These are phyloP conservation scores for Boletus sp. DNA, from an alignment of 768 basidiomycete species.

Conservation along the genomic window DNA sequence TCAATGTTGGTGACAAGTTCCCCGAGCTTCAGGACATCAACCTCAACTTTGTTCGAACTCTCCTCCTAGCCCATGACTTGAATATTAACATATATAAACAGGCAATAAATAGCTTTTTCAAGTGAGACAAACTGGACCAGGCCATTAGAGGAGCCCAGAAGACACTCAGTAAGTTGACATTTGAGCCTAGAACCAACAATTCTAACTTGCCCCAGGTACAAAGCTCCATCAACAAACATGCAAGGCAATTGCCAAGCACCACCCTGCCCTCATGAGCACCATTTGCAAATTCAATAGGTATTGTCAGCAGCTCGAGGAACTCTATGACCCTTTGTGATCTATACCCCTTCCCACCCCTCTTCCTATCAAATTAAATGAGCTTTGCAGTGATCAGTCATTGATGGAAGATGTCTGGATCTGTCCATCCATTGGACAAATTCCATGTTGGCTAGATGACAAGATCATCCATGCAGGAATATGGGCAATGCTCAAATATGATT, in stretches of 20 bases:
- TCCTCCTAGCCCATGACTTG: not conserved
- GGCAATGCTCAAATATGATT: constrained; percentile 25
- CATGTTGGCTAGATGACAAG: no score
- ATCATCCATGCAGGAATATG: constrained; percentile 32
- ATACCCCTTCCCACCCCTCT: no score
- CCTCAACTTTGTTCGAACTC: not conserved
- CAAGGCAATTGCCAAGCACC: no score
- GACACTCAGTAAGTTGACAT: constrained; percentile 7
- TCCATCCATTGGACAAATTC: not conserved
- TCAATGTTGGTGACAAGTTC: not conserved
- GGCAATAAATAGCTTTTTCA: no score
- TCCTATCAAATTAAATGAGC: constrained; percentile 25
- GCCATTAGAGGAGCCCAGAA: constrained; percentile 12
- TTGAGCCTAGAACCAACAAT: no score
- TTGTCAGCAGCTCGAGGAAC: constrained; percentile 18
- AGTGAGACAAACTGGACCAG: not conserved
- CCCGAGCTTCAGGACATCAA: not conserved
- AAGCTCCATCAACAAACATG: constrained; percentile 5
- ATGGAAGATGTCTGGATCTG: constrained; percentile 33
- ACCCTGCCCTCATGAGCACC: not conserved
- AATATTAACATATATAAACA: constrained; percentile 2
- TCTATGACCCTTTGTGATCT: constrained; percentile 18
- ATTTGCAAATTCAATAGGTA: constrained; percentile 29
- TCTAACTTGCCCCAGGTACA: not conserved
- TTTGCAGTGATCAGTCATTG: constrained; percentile 16